phyloP scores from a whole-genome alignment of 345 rosid genomes.

The Ceriops decandra region DNA sequence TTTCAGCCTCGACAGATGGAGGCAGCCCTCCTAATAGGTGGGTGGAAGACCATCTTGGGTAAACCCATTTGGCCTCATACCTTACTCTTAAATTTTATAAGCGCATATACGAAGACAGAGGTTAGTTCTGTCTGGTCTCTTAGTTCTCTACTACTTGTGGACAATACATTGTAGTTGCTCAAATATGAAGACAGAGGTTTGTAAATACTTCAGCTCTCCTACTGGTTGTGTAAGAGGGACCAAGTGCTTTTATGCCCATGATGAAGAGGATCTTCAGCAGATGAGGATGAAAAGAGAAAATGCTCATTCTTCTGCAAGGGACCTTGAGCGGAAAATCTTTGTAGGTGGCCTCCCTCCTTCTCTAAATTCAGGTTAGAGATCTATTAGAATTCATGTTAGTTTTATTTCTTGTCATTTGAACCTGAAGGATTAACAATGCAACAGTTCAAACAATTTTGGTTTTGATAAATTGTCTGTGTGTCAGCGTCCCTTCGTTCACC shows the following conservation, averaged over 20 bases:
- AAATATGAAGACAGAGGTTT: constrained; percentile 30
- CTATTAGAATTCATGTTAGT: background rate
- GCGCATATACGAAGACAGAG: background rate
- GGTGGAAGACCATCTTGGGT: constrained; percentile 6
- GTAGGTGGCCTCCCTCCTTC: constrained; percentile 52
- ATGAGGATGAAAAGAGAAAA: constrained; percentile 24
- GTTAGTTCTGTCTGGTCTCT: background rate
- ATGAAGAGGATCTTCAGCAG: constrained; percentile 38
- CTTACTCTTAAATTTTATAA: background rate
- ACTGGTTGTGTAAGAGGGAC: constrained; percentile 50
- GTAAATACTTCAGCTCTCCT: constrained; percentile 42
- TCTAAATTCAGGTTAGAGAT: constrained; percentile 51
- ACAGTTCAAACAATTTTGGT: background rate
- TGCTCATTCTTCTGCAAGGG: constrained; percentile 15
- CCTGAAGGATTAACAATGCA: background rate
- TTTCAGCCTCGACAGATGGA: constrained; percentile 27
- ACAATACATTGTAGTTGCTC: constrained; percentile 23
- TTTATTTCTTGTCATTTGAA: background rate
- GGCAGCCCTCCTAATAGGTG: constrained; percentile 33
- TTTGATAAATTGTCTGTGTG: background rate
- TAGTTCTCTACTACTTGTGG: constrained; percentile 10
- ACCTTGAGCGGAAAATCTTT: constrained; percentile 38
- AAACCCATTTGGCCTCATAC: constrained; percentile 5
- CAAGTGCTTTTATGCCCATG: constrained; percentile 44
- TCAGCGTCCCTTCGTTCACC: background rate